phyloP scores from a whole-genome alignment of 768 basidiomycete genomes.

The Pleurotus tuber-regium region DNA sequence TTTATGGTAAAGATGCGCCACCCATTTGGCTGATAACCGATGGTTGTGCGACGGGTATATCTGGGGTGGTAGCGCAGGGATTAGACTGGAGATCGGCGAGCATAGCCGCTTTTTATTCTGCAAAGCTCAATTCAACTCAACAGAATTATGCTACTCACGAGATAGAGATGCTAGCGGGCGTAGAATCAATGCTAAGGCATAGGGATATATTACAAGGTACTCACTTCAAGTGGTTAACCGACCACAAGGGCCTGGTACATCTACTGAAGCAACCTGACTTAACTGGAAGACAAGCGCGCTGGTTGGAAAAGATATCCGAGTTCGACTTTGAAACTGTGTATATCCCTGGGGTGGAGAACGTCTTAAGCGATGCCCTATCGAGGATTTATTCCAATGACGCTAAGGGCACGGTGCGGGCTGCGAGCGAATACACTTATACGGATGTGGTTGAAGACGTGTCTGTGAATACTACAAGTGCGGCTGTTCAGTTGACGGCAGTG shows the following conservation, averaged over 20 bases:
- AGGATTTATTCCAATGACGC: constrained; percentile 16
- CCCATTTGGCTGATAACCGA: constrained; percentile 19
- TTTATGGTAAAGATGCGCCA: constrained; percentile 10
- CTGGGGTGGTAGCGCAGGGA: constrained; percentile 13
- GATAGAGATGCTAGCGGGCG: constrained; percentile 19
- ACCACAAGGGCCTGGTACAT: constrained; percentile 11
- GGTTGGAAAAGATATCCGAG: constrained; percentile 13
- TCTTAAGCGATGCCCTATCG: constrained; percentile 31
- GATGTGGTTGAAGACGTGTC: background rate
- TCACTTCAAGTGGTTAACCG: constrained; percentile 12
- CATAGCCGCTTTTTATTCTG: constrained; percentile 25
- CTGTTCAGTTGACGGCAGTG: background rate
- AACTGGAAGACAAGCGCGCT: constrained; percentile 13
- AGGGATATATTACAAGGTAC: constrained; percentile 11
- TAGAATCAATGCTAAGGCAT: constrained; percentile 11
- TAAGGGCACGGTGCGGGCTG: constrained; percentile 13
- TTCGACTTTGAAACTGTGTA: constrained; percentile 18
- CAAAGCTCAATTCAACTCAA: constrained; percentile 19
- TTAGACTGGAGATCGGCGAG: constrained; percentile 18
- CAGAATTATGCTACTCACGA: constrained; percentile 28
- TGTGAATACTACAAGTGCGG: too few relatives aligned
- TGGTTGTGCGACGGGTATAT: constrained; percentile 17
- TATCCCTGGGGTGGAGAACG: constrained; percentile 16
- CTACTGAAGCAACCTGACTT: constrained; percentile 11
- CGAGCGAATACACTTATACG: constrained; percentile 16